These are phyloP conservation scores for Crepidotus sp. DNA, from an alignment of 1,284 basidiomycete genomes.

Conservation along the genomic window DNA sequence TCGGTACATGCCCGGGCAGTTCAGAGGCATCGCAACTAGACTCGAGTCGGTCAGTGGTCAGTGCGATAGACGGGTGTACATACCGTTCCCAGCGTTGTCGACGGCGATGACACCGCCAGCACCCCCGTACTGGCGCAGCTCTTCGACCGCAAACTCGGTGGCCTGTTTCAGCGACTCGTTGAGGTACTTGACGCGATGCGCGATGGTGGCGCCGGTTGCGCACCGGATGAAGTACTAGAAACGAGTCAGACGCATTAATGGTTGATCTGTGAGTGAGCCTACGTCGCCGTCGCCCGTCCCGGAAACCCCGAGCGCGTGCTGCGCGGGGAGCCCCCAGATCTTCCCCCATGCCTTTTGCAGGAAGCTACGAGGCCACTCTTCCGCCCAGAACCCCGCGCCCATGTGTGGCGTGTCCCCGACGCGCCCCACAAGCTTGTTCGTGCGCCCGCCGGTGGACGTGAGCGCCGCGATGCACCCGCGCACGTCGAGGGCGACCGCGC, in stretches of 20 bases:
- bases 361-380: constrained; percentile 53
- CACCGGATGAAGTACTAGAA: constrained; percentile 68
- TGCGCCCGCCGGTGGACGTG: constrained; percentile 75
- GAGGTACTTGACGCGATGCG: constrained; percentile 55
- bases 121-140: constrained; percentile 48
- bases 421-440: constrained; percentile 75
- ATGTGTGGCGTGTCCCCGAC: constrained; percentile 75
- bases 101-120: constrained; percentile 66
- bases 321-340: constrained; percentile 28
- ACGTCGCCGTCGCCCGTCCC: constrained; percentile 83
- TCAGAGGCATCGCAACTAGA: constrained; percentile 59
- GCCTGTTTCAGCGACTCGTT: constrained; percentile 50
- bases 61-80: constrained; percentile 14
- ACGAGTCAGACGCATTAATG: neutral
- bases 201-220: constrained; percentile 57
- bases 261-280: no score
- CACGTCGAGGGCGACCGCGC: constrained; percentile 71
- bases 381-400: constrained; percentile 77
- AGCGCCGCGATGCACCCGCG: constrained; percentile 63
- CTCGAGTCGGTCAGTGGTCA: constrained; percentile 10
- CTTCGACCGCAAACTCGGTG: constrained; percentile 44
- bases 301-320: constrained; percentile 62
- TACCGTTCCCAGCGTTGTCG: constrained; percentile 56
- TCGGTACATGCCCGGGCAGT: constrained; percentile 74
- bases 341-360: constrained; percentile 34